Evolutionary conservation across 208 protist genomes (phyloP).

Genomic region (Acanthamoeba sp.): DNA sequence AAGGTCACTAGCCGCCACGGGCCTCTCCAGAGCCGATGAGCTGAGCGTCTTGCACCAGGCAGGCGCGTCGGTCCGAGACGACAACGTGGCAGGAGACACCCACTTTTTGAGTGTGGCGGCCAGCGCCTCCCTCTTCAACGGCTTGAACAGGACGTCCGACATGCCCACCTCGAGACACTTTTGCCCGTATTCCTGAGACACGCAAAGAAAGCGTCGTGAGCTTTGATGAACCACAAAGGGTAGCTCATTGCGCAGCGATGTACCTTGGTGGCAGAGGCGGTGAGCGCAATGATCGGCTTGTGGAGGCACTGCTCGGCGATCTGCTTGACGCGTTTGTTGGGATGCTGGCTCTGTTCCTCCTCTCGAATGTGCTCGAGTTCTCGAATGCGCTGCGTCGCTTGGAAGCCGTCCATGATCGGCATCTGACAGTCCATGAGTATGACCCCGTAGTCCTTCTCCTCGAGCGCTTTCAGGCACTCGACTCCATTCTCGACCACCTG

Average conservation of each 20-base stretch:
- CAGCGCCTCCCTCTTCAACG: background rate
- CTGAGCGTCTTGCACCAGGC: no score
- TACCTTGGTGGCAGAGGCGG: constrained; percentile 17
- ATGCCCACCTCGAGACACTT: constrained; percentile 47
- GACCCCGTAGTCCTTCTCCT: constrained; percentile 1
- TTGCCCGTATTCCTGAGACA: background rate
- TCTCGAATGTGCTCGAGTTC: background rate
- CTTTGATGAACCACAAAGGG: background rate
- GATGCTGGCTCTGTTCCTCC: no score
- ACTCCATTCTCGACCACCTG: background rate
- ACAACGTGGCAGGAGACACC: no score
- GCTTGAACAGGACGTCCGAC: constrained; percentile 19
- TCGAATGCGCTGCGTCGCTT: background rate
- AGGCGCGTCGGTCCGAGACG: no score
- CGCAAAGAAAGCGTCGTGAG: background rate
- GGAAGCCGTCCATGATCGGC: constrained; percentile 44
- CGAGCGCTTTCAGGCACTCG: background rate
- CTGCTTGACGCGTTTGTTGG: background rate
- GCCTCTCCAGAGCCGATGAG: no score
- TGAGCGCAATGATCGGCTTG: constrained; percentile 30
- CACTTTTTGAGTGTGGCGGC: background rate
- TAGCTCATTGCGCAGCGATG: background rate
- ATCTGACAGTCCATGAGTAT: constrained; percentile 60
- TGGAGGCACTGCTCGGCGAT: no score
- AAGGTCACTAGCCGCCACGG: no score